Conservation (phyloP, 2,329 filamentous ascomycete genomes). For the Pseudogymnoascus sp. region DNA sequence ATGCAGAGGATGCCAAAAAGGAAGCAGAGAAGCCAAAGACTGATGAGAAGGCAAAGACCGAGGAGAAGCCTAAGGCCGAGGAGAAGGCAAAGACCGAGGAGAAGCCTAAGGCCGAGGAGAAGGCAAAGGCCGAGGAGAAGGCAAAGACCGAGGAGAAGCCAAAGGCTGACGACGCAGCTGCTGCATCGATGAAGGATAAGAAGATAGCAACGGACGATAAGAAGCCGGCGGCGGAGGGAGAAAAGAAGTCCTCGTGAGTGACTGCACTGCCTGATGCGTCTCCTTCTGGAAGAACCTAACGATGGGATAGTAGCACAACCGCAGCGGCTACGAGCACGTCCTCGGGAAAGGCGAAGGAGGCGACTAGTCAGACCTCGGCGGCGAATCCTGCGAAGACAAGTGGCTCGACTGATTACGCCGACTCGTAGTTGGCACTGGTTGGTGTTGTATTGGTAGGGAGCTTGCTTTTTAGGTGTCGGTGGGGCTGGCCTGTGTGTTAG, state of each 20-base stretch:
- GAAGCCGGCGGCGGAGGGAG: background rate
- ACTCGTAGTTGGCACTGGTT: background rate
- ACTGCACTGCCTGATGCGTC: background rate
- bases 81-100: background rate
- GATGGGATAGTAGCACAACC: background rate
- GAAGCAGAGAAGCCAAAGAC: background rate
- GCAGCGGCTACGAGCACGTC: background rate
- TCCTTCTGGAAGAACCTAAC: background rate
- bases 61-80: background rate
- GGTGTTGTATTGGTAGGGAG: background rate
- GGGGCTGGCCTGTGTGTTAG: background rate
- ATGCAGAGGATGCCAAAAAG: background rate
- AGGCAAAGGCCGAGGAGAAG: background rate
- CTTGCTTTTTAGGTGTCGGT: background rate
- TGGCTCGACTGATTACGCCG: background rate
- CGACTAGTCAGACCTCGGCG: background rate
- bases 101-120: background rate
- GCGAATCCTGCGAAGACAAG: background rate
- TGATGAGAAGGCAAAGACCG: background rate
- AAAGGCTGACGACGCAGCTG: background rate
- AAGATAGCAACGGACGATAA: background rate
- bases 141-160: background rate
- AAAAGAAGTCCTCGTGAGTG: slow-evolving; percentile 1
- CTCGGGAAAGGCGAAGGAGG: background rate
- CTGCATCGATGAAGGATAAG: background rate